Base-by-base conservation (phyloP, 108 stramenopile genomes). In the Pelagomonas calceolata region DNA sequence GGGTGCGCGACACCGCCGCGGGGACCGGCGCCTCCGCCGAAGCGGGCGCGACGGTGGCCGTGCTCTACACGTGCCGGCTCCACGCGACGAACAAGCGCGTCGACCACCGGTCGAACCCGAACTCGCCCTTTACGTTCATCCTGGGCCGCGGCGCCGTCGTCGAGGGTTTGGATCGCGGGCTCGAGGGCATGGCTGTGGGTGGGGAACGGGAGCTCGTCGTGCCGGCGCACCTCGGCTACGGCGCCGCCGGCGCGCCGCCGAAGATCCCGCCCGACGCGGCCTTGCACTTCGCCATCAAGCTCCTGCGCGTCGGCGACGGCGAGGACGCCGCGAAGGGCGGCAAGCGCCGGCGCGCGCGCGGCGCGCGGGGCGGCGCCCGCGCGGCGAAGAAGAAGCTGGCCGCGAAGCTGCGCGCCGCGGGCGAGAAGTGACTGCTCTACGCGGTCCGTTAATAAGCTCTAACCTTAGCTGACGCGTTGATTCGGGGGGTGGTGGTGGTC, bases 181-280 rank as follows among this genome's bases (percentile, higher is more conserved):
- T 66, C 34, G 10, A 21, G 17, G 66, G 66, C 67, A 73, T 73
- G 73, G 33, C 32, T 16, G 73, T 66, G 7, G 73, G 73, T 34
- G 73, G 66, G 43, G 66, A 73, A 32, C 44, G 66, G 18, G 73
- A 73, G 51, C 9, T 73, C 32, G 66, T 66, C 32, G 36, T 73
- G 10, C 73, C 73, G 45, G 30, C 65, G 14, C 32, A 73, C 66
- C 72, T 80, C 21, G 79, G 71, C 37, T 80, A 80, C 67, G 79
- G 79, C 32, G 78, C 70, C n/a, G 70, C 69, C 16, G 78, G 78
- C 70, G 31, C 60, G n/a, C 78, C 78, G 30, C 78, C 78, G 15
- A 45, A 36, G 60, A 71, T 79, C 65, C 60, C 60, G 32, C 74
- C 74, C 60, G 36, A 68, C 70, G 36, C 78, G 30, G 35, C 74